A percentile compares a stretch with the other conserved stretches of the same genome.
phyloP scores from a whole-genome alignment of 352 stramenopile species.

The Pythium rishiriense region DNA sequence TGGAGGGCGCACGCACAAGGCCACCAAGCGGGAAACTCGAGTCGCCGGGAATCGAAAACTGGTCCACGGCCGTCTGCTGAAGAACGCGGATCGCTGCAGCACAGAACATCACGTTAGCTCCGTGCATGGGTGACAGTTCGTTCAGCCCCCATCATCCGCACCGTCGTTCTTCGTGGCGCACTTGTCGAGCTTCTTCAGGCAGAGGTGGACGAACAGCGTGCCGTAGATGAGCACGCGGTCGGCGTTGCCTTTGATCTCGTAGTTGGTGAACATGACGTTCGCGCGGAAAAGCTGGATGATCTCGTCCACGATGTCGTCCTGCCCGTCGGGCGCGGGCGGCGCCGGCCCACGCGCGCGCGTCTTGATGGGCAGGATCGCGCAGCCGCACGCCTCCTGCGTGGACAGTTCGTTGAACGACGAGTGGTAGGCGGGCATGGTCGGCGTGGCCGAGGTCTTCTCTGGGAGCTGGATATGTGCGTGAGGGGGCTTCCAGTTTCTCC shows the following conservation, averaged over 20 bases:
- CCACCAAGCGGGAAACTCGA: slow-evolving; percentile 80
- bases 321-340: slow-evolving; percentile 65
- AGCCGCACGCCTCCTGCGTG: slow-evolving; percentile 81
- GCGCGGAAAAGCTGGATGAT: slow-evolving; percentile 91
- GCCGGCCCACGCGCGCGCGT: slow-evolving; percentile 85
- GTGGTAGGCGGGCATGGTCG: slow-evolving; percentile 91
- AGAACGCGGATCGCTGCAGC: slow-evolving; percentile 65
- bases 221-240: slow-evolving; percentile 94
- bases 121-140: background rate
- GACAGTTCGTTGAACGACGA: slow-evolving; percentile 81
- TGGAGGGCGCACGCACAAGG: slow-evolving; percentile 70
- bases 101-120: background rate
- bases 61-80: slow-evolving; percentile 79
- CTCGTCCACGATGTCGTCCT: slow-evolving; percentile 94
- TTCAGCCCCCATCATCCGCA: slow-evolving; percentile 20
- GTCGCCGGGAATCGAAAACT: slow-evolving; percentile 88
- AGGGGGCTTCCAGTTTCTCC: background rate
- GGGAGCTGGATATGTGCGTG: background rate
- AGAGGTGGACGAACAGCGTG: slow-evolving; percentile 91
- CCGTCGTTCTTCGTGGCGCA: slow-evolving; percentile 75
- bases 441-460: background rate
- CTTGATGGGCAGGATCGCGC: slow-evolving; percentile 89
- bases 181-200: slow-evolving; percentile 90
- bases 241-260: slow-evolving; percentile 89
- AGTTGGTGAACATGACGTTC: slow-evolving; percentile 95